Evolutionary conservation across 441 rosid genomes (phyloP), one percentile per base, ranked within the genome.

Genomic region (Flueggea neowawraea): DNA sequence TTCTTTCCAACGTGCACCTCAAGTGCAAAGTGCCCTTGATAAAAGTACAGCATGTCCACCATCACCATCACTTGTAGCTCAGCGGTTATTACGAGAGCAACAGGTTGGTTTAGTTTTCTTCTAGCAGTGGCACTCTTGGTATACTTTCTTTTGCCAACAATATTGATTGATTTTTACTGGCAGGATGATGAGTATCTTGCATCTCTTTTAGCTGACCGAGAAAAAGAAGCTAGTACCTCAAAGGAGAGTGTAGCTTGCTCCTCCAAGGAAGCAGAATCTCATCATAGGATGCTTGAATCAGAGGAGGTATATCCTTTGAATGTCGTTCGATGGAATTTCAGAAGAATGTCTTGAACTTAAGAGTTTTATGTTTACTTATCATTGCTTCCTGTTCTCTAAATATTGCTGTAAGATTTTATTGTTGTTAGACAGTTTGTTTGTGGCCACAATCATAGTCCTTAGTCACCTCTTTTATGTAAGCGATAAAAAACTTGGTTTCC

Each of bases 161-260:
- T 61, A 61, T 65, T 22, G 65, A 1, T 63, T 13, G 36, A 59
- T 52, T 52, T 50, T 61, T 66, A 6, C 68, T 64, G 43, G 63
- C 74, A 83, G 85, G 77, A 83, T 64, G 60, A 73, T 52, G 80
- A 80, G 64, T 76, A 78, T 70, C 68, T 75, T 60, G 72, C 70
- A 9, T 74, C 83, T 56, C 65, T 80, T 57, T 54, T 69, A 63
- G 74, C 80, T 64, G 82, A 78, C 60, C 71, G 67, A 69, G 76
- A 69, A 62, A 83, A 69, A 59, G 85, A 83, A 72, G 59, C n/a
- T 6, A 69, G 41, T 66, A 67, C 65, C 57, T 45, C 33, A 16
- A 71, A 70, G 71, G 66, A 73, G 65, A 68, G 70, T 71, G 82
- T 66, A 62, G 31, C 60, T 67, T 68, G 63, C 60, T 33, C 9